A percentile compares a stretch with the other conserved stretches of the same genome.
These are phyloP conservation scores for Stemphylium beticola DNA, from an alignment of 2,329 filamentous ascomycete species.

Conservation along the genomic window DNA sequence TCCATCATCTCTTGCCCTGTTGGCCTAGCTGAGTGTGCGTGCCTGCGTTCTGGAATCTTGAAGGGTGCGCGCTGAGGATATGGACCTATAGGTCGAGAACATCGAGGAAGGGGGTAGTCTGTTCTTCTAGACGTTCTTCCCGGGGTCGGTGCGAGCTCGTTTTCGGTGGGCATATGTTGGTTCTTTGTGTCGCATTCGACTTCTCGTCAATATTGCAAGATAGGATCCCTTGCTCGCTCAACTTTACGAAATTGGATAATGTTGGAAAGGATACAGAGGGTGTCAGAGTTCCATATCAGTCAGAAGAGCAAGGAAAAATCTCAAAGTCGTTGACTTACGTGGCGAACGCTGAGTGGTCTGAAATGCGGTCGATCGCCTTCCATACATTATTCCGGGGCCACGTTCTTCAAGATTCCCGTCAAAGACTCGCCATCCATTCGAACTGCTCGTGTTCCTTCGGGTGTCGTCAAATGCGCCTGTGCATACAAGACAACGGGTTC, in stretches of 20 bases:
- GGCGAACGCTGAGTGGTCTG: conserved; percentile 53
- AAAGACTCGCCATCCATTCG: conserved; percentile 18
- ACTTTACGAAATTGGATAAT: conserved; percentile 6
- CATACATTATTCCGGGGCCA: conserved; percentile 11
- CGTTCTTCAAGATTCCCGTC: conserved; percentile 8
- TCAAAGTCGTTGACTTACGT: conserved; percentile 43
- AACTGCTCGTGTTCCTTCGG: conserved; percentile 13
- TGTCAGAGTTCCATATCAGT: conserved; percentile 26
- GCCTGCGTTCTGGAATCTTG: neutral
- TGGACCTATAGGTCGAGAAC: neutral
- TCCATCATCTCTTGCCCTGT: neutral
- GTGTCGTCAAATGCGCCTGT: neutral
- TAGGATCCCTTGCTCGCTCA: conserved; percentile 14
- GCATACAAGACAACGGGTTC: neutral
- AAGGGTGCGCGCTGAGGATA: neutral
- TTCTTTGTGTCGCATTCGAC: conserved; percentile 26
- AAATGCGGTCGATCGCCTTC: conserved; percentile 44
- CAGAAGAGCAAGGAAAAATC: conserved; percentile 24
- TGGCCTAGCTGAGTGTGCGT: neutral
- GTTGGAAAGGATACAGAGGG: conserved; percentile 10
- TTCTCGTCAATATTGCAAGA: conserved; percentile 26
- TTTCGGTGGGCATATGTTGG: conserved; percentile 24
- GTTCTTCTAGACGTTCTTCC: neutral
- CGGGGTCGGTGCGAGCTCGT: neutral
- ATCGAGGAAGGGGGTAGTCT: neutral